Evolutionary conservation across 2,329 filamentous ascomycete genomes (phyloP).

Genomic region (Orbilia quercus): DNA sequence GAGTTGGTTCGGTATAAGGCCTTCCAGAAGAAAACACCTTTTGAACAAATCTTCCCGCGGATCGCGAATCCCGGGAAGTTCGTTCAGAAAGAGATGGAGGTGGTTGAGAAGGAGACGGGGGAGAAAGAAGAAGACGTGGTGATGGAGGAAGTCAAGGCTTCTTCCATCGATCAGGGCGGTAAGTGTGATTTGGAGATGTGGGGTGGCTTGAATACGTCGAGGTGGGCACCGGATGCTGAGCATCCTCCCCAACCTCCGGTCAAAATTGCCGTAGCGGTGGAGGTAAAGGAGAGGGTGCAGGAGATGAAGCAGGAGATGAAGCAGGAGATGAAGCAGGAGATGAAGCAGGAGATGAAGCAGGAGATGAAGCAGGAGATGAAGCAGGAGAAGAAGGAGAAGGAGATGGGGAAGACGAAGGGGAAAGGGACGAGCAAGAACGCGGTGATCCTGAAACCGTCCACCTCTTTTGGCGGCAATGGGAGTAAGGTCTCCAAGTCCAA

Average conservation of each 20-base stretch:
- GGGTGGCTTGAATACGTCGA: background rate
- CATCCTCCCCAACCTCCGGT: background rate
- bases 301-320: too few relatives aligned
- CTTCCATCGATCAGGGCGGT: too few relatives aligned
- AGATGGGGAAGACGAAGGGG: too few relatives aligned
- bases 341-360: too few relatives aligned
- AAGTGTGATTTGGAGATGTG: background rate
- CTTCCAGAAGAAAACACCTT: slow-evolving; percentile 32
- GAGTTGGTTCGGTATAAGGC: slow-evolving; percentile 22
- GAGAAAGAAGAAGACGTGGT: background rate
- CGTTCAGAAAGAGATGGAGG: background rate
- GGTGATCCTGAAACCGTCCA: slow-evolving; percentile 1
- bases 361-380: too few relatives aligned
- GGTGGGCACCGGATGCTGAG: background rate
- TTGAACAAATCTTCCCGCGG: slow-evolving; percentile 26
- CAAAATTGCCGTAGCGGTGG: background rate
- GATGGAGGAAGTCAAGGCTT: too few relatives aligned
- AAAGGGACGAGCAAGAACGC: background rate
- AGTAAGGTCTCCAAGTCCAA: background rate
- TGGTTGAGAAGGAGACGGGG: too few relatives aligned
- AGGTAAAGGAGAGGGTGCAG: background rate
- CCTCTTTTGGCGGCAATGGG: too few relatives aligned
- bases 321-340: too few relatives aligned
- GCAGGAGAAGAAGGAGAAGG: too few relatives aligned
- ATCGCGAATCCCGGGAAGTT: slow-evolving; percentile 7